Evolutionary conservation across 2,329 filamentous ascomycete genomes (phyloP), one percentile per base, ranked within the genome.

Genomic region (Claviceps sp.): DNA sequence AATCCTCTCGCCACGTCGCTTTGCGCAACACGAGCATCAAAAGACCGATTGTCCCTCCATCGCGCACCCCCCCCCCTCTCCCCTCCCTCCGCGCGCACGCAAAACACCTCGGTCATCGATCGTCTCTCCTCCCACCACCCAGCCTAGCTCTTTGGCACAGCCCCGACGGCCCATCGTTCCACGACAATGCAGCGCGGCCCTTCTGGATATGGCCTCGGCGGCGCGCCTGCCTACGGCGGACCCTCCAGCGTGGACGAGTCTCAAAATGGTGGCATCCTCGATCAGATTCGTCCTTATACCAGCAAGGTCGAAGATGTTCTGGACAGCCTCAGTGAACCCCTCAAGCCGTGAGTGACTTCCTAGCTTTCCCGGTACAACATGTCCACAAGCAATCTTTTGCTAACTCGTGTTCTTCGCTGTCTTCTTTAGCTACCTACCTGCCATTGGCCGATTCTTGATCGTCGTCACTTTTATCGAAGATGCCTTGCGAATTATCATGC

Each of bases 381-480:
- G 34, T 37, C 5, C 36, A 36, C 26, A 17, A 50, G 26, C 45
- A 38, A 29, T 17, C 38, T 14, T 14, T 52, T 51, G 56, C 59
- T 62, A 56, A 55, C 53, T 38, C 49, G 45, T 22, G 37, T 16
- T 48, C 43, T 39, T 49, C 53, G 46, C 49, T 34, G 9, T 45
- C 36, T 45, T 49, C n/a, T 58, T 63, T 65, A 95, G 90, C 57
- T 94, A 95, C 67, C 79, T 98, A 45, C 93, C 93, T 53, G 88
- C 88, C 58, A 91, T 98, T 73, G 93, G 93, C 59, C 88, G 93
- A 59, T 97, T 97, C 71, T 72, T 98, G 60, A 98, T 98, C 61
- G 93, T 98, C 52, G 93, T 97, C 50, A 98, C 93, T 56, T 98
- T 98, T 73, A 77, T 98, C 61, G 93, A 98, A 71, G 93, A 98